Conservation (phyloP, 805 yeast genomes). For the Blastobotrys attinorum region DNA sequence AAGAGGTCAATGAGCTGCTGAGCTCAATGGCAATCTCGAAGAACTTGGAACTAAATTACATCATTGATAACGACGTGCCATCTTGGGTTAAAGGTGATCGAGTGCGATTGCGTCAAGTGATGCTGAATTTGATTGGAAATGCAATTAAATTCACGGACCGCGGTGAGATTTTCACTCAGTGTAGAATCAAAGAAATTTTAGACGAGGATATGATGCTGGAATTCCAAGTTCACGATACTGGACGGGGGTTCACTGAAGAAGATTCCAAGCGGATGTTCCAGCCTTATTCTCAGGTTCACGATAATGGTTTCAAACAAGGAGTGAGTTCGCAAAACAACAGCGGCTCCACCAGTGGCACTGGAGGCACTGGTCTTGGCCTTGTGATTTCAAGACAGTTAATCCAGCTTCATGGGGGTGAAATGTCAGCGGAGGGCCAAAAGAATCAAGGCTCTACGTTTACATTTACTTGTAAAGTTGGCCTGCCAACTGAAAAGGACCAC, state of each 20-base stretch:
- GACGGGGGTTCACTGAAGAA: constrained; percentile 27
- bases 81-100: constrained; percentile 28
- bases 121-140: constrained; percentile 29
- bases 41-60: constrained; percentile 26
- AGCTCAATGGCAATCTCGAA: constrained; percentile 29
- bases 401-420: constrained; percentile 27
- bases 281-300: constrained; percentile 28
- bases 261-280: constrained; percentile 28
- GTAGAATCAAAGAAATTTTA: constrained; percentile 9
- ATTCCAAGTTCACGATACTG: constrained; percentile 29
- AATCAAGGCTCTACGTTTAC: constrained; percentile 26
- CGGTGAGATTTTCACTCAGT: constrained; percentile 27
- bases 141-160: constrained; percentile 29
- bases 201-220: constrained; percentile 13
- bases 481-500: constrained; percentile 22
- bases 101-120: constrained; percentile 28
- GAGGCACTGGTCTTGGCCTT: constrained; percentile 29
- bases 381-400: constrained; percentile 30
- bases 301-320: constrained; percentile 7
- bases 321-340: not conserved
- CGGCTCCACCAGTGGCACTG: constrained; percentile 1
- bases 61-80: constrained; percentile 26
- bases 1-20: constrained; percentile 28
- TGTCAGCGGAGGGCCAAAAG: constrained; percentile 24
- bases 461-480: constrained; percentile 23